Evolutionary conservation across 176 grass and related monocot species (phyloP).

Genomic region (Phragmites australis): DNA sequence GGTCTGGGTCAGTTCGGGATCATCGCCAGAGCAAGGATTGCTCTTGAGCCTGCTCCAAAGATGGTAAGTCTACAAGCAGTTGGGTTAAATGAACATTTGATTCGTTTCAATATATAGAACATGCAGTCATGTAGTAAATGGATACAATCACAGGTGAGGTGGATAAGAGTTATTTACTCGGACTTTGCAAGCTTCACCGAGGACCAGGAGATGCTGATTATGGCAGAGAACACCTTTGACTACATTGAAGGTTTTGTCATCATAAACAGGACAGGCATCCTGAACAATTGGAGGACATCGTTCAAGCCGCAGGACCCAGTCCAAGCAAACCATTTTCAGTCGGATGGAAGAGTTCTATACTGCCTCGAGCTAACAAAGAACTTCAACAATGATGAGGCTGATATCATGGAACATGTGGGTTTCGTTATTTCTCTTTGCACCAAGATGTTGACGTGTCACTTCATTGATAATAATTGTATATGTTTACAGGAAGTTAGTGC

Average conservation of each 20-base stretch:
- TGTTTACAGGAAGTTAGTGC: constrained; percentile 60
- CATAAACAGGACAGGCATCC: constrained; percentile 86
- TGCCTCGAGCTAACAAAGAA: constrained; percentile 98
- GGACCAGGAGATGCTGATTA: constrained; percentile 92
- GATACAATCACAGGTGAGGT: constrained; percentile 60
- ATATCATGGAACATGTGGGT: constrained; percentile 64
- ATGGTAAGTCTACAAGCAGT: constrained; percentile 57
- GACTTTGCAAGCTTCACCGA: constrained; percentile 80
- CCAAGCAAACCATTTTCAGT: constrained; percentile 73
- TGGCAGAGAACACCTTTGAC: constrained; percentile 66
- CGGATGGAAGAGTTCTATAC: constrained; percentile 65
- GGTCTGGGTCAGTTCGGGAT: constrained; percentile 93
- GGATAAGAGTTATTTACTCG: constrained; percentile 88
- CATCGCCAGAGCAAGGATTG: constrained; percentile 83
- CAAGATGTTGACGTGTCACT: constrained; percentile 18
- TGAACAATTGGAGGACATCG: constrained; percentile 91
- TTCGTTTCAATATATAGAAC: neutral
- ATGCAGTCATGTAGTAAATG: constrained; percentile 17
- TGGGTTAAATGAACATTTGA: neutral
- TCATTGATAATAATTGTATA: constrained; percentile 15
- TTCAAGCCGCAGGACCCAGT: constrained; percentile 80
- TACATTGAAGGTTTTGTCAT: constrained; percentile 96
- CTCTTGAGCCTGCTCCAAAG: constrained; percentile 79
- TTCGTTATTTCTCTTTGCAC: neutral
- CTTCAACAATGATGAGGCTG: constrained; percentile 52